Conservation (phyloP, 306 rosid species). For the Pterocarpus santalinus region DNA sequence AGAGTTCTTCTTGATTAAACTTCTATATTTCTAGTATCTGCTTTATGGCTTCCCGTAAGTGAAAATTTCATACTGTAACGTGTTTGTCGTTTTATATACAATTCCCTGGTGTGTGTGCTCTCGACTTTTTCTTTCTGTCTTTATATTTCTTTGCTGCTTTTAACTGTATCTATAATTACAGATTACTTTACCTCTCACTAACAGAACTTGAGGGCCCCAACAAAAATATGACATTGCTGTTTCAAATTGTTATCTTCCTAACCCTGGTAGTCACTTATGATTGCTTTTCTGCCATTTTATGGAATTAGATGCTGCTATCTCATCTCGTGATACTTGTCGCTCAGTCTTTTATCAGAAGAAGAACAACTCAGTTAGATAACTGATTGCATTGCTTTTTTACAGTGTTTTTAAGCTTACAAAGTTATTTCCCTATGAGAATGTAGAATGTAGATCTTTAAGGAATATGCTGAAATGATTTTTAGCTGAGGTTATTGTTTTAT, state of each 20-base stretch:
- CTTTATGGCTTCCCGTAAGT: too few relatives aligned
- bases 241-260: conserved; percentile 34
- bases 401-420: too few relatives aligned
- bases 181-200: too few relatives aligned
- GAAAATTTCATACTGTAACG: too few relatives aligned
- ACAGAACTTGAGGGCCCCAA: background rate
- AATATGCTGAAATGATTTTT: conserved; percentile 26
- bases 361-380: background rate
- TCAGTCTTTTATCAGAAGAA: background rate
- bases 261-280: conserved; percentile 24
- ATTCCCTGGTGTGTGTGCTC: too few relatives aligned
- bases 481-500: conserved; percentile 35
- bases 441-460: conserved; percentile 28
- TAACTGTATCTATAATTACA: too few relatives aligned
- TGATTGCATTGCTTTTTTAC: too few relatives aligned
- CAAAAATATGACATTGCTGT: conserved; percentile 24
- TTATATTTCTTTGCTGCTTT: too few relatives aligned
- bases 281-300: conserved; percentile 13
- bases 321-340: conserved; percentile 9
- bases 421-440: background rate
- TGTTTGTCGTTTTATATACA: too few relatives aligned
- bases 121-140: too few relatives aligned
- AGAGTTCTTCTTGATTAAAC: background rate
- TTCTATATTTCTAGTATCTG: background rate
- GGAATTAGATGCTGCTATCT: conserved; percentile 25